Conservation (phyloP, 345 rosid genomes). For the Camelina laxa region DNA sequence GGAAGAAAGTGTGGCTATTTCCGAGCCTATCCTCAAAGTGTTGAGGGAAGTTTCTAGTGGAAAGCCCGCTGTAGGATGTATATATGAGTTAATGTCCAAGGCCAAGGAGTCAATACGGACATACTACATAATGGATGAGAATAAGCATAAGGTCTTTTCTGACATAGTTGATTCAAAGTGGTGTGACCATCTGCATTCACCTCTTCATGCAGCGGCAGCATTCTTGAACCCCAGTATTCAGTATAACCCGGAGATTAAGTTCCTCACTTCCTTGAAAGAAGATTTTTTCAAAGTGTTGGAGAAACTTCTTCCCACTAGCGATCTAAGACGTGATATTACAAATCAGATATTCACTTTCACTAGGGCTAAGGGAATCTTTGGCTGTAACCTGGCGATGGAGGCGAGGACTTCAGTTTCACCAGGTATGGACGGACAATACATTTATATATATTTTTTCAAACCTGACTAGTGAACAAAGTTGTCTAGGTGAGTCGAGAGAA, state of each 20-base stretch:
- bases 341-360: constrained; percentile 75
- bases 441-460: neutral
- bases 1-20: constrained; percentile 85
- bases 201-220: constrained; percentile 87
- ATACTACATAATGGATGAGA: constrained; percentile 88
- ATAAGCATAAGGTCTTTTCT: constrained; percentile 74
- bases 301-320: constrained; percentile 89
- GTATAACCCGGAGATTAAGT: constrained; percentile 81
- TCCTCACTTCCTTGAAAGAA: constrained; percentile 72
- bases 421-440: constrained; percentile 51
- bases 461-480: constrained; percentile 13
- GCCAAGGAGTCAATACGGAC: constrained; percentile 88
- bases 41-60: constrained; percentile 87
- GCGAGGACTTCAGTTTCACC: constrained; percentile 77
- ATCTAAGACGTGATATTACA: constrained; percentile 78
- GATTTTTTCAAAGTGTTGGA: constrained; percentile 82
- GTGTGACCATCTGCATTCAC: constrained; percentile 81
- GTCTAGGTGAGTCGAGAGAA: constrained; percentile 5
- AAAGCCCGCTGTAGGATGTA: constrained; percentile 74
- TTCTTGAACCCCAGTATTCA: constrained; percentile 84
- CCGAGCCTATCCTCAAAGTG: constrained; percentile 83
- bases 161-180: constrained; percentile 82
- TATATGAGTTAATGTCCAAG: constrained; percentile 81
- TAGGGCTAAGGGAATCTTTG: constrained; percentile 81
- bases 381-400: constrained; percentile 82